Percentiles rank a stretch among this genome's conserved stretches.
Conservation (phyloP, 139 green algal genomes). For the Chlorella sp. region DNA sequence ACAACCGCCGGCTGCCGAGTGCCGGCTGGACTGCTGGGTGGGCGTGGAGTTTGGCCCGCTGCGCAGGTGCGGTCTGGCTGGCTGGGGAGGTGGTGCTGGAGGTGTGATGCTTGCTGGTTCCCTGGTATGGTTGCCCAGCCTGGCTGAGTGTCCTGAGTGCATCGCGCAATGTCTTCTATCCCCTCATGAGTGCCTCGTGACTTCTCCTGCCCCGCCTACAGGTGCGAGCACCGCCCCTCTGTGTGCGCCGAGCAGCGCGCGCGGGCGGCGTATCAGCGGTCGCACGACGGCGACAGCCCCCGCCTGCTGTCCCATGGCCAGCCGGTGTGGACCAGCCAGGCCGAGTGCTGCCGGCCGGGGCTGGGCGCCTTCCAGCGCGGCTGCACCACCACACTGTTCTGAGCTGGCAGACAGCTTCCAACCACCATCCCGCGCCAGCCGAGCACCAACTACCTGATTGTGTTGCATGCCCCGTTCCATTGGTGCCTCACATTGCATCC, state of each 20-base stretch:
- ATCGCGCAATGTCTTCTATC: too few relatives aligned
- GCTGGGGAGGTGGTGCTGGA: too few relatives aligned
- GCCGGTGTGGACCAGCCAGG: slow-evolving; percentile 52
- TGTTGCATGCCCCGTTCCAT: not conserved
- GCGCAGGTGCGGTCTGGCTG: not conserved
- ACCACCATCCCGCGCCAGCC: too few relatives aligned
- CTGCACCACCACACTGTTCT: slow-evolving; percentile 39
- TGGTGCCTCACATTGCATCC: not conserved
- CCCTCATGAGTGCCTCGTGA: too few relatives aligned
- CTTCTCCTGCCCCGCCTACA: not conserved
- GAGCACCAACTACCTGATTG: not conserved
- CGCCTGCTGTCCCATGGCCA: slow-evolving; percentile 5
- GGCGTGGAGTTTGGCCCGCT: not conserved
- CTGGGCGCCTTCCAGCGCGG: slow-evolving; percentile 55
- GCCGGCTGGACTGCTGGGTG: slow-evolving; percentile 44
- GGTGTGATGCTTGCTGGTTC: too few relatives aligned
- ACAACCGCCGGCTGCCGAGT: not conserved
- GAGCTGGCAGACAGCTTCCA: too few relatives aligned
- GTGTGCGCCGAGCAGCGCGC: slow-evolving; percentile 24
- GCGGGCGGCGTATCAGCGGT: not conserved
- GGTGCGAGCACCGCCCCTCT: slow-evolving; percentile 40
- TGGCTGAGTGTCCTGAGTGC: too few relatives aligned
- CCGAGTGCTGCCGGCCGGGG: slow-evolving; percentile 59
- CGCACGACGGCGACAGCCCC: not conserved
- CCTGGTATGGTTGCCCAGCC: too few relatives aligned